Evolutionary conservation across 2,329 filamentous ascomycete species (phyloP).

Genomic region (Karstenula rhodostoma): DNA sequence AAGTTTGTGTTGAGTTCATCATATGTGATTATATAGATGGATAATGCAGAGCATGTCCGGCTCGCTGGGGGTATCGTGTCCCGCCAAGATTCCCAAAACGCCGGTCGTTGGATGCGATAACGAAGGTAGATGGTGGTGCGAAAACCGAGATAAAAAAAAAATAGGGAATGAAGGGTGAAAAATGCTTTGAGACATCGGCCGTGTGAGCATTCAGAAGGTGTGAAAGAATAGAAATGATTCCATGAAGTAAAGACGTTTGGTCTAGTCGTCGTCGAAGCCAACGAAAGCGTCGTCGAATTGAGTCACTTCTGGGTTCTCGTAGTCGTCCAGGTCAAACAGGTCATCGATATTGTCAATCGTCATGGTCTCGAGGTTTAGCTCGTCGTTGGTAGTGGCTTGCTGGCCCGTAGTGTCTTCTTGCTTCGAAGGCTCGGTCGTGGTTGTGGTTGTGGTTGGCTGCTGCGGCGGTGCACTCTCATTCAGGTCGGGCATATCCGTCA

Average conservation of each 20-base stretch:
- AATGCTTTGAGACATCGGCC: no score
- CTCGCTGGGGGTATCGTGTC: conserved; percentile 26
- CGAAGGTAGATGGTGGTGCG: background rate
- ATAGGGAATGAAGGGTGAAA: background rate
- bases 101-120: conserved; percentile 17
- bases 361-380: conserved; percentile 39
- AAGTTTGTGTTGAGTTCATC: background rate
- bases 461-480: conserved; percentile 17
- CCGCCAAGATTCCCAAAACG: conserved; percentile 11
- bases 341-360: conserved; percentile 44
- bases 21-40: background rate
- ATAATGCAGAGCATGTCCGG: background rate
- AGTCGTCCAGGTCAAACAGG: conserved; percentile 47
- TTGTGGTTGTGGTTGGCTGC: conserved; percentile 20
- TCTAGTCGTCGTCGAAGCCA: conserved; percentile 35
- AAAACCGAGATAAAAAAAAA: background rate
- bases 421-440: conserved; percentile 23
- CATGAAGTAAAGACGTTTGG: no score
- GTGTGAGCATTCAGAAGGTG: no score
- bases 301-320: conserved; percentile 42
- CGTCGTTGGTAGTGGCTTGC: conserved; percentile 21
- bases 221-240: no score
- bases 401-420: conserved; percentile 19
- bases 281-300: conserved; percentile 52
- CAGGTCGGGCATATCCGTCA: conserved; percentile 41